Evolutionary conservation across 352 stramenopile genomes (phyloP).

Genomic region (Phytopythium montanum): DNA sequence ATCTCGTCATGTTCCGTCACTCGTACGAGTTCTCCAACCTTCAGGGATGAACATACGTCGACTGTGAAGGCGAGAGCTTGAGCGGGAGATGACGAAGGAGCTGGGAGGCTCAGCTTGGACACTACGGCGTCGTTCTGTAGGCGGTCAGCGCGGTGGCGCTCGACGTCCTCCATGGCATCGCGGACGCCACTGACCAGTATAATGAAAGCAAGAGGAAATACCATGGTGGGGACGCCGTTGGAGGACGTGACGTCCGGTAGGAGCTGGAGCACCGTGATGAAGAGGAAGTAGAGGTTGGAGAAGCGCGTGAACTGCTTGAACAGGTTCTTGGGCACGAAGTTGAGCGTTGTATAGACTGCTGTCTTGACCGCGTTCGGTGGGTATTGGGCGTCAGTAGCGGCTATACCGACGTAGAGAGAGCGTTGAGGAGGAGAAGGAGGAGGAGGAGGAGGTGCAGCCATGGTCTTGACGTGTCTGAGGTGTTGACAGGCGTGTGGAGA

Average conservation of each 20-base stretch:
- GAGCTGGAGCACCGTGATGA: conserved; percentile 84
- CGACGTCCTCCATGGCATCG: conserved; percentile 77
- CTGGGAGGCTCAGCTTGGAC: conserved; percentile 17
- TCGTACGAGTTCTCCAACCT: conserved; percentile 75
- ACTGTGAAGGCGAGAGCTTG: conserved; percentile 18
- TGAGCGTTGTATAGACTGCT: conserved; percentile 54
- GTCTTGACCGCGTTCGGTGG: conserved; percentile 52
- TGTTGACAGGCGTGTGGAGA: not conserved
- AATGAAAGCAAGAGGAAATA: conserved; percentile 84
- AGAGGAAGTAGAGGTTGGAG: conserved; percentile 91
- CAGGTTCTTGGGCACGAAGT: conserved; percentile 65
- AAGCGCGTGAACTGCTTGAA: conserved; percentile 83
- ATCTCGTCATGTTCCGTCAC: conserved; percentile 71
- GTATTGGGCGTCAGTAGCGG: conserved; percentile 19
- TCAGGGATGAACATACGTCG: conserved; percentile 43
- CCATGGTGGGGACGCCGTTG: conserved; percentile 72
- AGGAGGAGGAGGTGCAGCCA: not conserved
- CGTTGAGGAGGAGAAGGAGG: conserved; percentile 3
- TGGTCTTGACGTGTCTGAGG: not conserved
- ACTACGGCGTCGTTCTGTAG: conserved; percentile 49
- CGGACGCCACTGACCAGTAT: conserved; percentile 80
- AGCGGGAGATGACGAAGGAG: not conserved
- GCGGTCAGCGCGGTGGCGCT: conserved; percentile 66
- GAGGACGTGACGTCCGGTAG: conserved; percentile 84
- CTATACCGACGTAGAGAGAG: conserved; percentile 22